These are phyloP conservation scores for Aspergillus uvarum DNA, from an alignment of 2,329 filamentous ascomycete genomes.

Conservation along the genomic window DNA sequence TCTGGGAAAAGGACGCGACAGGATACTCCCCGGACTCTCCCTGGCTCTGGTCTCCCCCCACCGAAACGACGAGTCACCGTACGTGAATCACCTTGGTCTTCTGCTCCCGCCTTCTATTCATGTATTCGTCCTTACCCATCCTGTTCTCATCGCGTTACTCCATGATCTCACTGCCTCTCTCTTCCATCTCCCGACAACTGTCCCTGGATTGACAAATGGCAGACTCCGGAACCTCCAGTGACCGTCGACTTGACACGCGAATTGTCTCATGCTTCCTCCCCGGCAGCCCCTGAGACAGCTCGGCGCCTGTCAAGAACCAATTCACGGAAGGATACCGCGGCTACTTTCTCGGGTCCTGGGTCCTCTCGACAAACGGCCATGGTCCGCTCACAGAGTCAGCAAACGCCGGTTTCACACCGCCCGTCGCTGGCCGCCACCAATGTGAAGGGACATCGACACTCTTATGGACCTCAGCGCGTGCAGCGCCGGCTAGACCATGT, in stretches of 20 bases:
- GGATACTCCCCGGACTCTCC: conserved; percentile 41
- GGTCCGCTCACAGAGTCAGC: conserved; percentile 41
- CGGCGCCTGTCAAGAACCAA: conserved; percentile 27
- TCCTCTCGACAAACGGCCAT: conserved; percentile 36
- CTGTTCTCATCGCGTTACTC: conserved; percentile 24
- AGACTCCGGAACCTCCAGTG: conserved; percentile 41
- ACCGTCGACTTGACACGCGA: conserved; percentile 33
- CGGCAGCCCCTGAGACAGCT: conserved; percentile 24
- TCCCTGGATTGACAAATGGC: conserved; percentile 44
- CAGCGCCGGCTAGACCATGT: conserved; percentile 37
- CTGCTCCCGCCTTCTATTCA: conserved; percentile 33
- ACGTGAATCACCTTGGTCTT: conserved; percentile 44
- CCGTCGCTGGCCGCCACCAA: conserved; percentile 23
- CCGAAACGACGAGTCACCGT: conserved; percentile 49
- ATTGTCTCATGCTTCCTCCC: conserved; percentile 32
- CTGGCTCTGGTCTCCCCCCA: conserved; percentile 40
- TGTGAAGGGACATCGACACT: conserved; percentile 32
- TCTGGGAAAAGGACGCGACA: conserved; percentile 45
- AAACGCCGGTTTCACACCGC: conserved; percentile 35
- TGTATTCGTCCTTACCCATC: conserved; percentile 25
- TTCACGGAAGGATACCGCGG: conserved; percentile 26
- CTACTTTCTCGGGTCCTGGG: conserved; percentile 26
- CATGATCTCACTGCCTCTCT: conserved; percentile 15
- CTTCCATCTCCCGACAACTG: conserved; percentile 27
- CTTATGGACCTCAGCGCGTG: conserved; percentile 30